Evolutionary conservation across 2,329 filamentous ascomycete species (phyloP), one percentile per base, ranked within the genome.

Genomic region (Colletotrichum kahawae): DNA sequence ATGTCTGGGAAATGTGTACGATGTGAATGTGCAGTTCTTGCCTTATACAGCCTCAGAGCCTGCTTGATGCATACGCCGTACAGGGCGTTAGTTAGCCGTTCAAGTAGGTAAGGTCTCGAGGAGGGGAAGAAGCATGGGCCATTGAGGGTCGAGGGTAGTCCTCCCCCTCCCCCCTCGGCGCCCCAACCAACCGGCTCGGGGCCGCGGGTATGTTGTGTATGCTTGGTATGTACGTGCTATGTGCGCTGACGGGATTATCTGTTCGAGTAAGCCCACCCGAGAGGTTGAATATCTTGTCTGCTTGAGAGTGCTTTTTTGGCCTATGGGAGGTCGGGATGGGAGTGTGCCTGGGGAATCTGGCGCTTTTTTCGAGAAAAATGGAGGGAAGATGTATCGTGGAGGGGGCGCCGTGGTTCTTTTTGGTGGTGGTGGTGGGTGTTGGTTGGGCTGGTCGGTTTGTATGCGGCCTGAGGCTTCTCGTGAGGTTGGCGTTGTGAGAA

Each of bases 121-220:
- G 43, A 33, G 31, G 31, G 31, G 9, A 33, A n/a, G 27, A 31
- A 43, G 34, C 57, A n/a, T 59, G 29, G 21, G 31, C 59, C 29
- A 31, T 57, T 57, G 24, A 57, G 24, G 7, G 2, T 33, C 29
- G 34, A 38, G 13, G 14, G 21, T 14, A 57, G 60, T 3, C 48
- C 48, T 43, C 69, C 9, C 31, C 31, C 31, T 9, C 9, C 31
- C 31, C 31, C 31, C 31, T 31, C 31, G 18, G 24, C 13, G 59
- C 21, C 18, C 70, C 57, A 27, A 59, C 70, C 70, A 73, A 70
- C 66, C 70, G 70, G 70, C 70, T 73, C 18, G 24, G 14, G 56
- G 34, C 70, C 70, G 66, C 64, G 38, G 24, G 62, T 36, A 21
- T 71, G 70, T 51, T 36, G 43, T 51, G 43, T 51, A 51, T 51